These are phyloP conservation scores for Ziziphus jujuba DNA, from an alignment of 306 rosid species.

Conservation along the genomic window DNA sequence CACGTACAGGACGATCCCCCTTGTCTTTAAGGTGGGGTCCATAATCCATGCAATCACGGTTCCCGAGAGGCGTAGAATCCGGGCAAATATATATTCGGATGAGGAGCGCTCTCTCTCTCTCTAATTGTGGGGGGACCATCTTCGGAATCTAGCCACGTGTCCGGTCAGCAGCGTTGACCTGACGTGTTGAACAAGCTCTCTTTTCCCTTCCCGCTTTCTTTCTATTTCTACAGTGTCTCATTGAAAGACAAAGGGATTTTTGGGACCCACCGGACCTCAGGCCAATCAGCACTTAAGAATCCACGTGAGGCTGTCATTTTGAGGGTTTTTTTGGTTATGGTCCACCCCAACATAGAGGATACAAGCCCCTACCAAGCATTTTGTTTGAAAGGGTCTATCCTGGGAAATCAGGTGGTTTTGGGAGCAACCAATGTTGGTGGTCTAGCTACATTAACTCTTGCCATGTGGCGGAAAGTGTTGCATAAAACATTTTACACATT, in stretches of 20 bases:
- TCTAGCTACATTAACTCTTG: neutral
- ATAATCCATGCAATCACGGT: conserved; percentile 20
- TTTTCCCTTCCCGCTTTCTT: neutral
- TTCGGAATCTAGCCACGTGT: conserved; percentile 31
- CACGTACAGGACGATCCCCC: conserved; percentile 4
- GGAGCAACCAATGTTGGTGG: conserved; percentile 1
- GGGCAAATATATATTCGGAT: conserved; percentile 6
- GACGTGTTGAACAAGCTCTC: neutral
- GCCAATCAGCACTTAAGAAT: conserved; percentile 16
- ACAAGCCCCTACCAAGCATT: neutral
- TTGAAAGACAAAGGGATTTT: neutral
- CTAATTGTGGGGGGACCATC: conserved; percentile 19
- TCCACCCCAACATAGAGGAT: neutral
- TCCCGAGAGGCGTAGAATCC: conserved; percentile 18
- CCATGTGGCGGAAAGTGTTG: neutral
- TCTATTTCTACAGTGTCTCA: neutral
- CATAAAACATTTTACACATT: neutral
- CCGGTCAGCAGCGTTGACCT: conserved; percentile 19
- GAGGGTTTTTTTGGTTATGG: neutral
- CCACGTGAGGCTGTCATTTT: conserved; percentile 37
- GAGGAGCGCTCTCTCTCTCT: conserved; percentile 11
- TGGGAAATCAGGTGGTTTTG: conserved; percentile 10
- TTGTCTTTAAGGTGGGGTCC: conserved; percentile 23
- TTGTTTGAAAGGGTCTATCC: neutral
- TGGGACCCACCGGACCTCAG: neutral